Conservation (phyloP, 2,329 filamentous ascomycete species). For the Cordyceps cicadae region DNA sequence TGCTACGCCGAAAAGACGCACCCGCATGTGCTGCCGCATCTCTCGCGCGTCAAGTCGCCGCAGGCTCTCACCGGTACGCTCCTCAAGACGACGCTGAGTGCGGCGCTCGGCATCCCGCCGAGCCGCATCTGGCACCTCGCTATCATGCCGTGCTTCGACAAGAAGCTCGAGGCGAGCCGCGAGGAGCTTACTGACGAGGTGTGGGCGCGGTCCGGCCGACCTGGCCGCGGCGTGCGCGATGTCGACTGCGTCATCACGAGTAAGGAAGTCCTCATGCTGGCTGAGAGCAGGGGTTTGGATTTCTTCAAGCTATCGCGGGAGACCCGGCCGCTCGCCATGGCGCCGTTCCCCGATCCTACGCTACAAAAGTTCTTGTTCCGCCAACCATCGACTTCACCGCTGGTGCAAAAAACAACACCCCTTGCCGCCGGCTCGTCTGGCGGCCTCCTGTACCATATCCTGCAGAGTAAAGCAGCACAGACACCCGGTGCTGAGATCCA, state of each 20-base stretch:
- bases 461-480: constrained; percentile 62
- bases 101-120: constrained; percentile 61
- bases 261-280: constrained; percentile 85
- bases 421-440: constrained; percentile 70
- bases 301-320: constrained; percentile 64
- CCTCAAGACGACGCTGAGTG: constrained; percentile 76
- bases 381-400: constrained; percentile 14
- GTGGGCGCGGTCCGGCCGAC: constrained; percentile 51
- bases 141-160: constrained; percentile 98
- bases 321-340: constrained; percentile 37
- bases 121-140: constrained; percentile 88
- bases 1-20: constrained; percentile 99
- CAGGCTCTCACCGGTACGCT: constrained; percentile 87
- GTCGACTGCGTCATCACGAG: constrained; percentile 98
- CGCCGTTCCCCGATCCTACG: constrained; percentile 63
- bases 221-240: constrained; percentile 60
- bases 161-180: constrained; percentile 92
- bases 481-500: constrained; percentile 66
- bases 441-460: constrained; percentile 78
- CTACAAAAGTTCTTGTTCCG: constrained; percentile 71
- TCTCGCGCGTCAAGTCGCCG: constrained; percentile 86
- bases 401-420: constrained; percentile 34
- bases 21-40: constrained; percentile 81
- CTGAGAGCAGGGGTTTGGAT: constrained; percentile 67
- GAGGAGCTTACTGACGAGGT: constrained; percentile 78